These are phyloP conservation scores for Aspergillus kassunensis DNA, from an alignment of 495 filamentous ascomycete species.

Conservation along the genomic window DNA sequence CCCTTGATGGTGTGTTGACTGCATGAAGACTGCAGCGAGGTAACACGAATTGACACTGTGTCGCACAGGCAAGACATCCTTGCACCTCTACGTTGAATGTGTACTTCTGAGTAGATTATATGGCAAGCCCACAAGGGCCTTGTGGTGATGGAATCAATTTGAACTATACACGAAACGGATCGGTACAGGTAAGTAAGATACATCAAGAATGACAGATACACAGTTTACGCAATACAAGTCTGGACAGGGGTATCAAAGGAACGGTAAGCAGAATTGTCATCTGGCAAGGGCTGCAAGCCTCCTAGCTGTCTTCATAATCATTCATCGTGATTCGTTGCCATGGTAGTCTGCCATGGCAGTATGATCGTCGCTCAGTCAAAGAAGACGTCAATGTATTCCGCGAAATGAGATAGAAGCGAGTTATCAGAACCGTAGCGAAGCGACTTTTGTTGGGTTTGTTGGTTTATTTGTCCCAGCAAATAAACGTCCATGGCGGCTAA, in stretches of 20 bases:
- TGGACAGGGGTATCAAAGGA: constrained; percentile 10
- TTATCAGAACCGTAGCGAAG: neutral
- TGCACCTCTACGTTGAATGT: neutral
- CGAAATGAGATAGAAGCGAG: neutral
- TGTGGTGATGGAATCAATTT: neutral
- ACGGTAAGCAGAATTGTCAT: constrained; percentile 11
- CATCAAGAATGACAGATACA: constrained; percentile 1
- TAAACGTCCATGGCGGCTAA: neutral
- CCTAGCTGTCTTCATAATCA: constrained; percentile 9
- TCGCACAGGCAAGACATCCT: constrained; percentile 1
- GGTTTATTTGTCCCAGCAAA: neutral
- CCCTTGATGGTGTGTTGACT: neutral
- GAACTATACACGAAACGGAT: constrained; percentile 1
- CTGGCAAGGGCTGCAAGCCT: constrained; percentile 5
- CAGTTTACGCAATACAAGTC: constrained; percentile 10
- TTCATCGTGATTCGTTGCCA: constrained; percentile 9
- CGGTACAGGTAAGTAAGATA: neutral
- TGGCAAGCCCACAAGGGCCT: neutral
- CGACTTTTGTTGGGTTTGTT: neutral
- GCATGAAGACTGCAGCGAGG: neutral
- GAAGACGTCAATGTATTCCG: neutral
- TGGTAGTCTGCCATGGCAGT: too few species aligned
- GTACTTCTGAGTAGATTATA: neutral
- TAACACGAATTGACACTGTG: neutral
- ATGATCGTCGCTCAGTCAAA: constrained; percentile 1